Evolutionary conservation across 2,329 filamentous ascomycete genomes (phyloP).

Genomic region (Colletotrichum cuscutae): DNA sequence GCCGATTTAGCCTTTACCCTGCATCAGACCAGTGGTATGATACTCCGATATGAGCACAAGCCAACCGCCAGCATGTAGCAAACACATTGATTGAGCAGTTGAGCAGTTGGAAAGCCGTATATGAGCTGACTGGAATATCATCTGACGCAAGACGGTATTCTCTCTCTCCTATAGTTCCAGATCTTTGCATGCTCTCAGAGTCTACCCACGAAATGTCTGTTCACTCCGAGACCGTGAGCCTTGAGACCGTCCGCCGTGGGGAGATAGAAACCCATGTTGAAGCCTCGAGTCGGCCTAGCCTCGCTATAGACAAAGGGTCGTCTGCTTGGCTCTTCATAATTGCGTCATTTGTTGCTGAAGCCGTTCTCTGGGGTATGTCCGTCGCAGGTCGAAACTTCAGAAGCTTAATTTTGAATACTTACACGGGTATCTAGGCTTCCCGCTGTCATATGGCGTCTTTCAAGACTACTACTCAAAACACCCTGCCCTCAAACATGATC

Average conservation of each 20-base stretch:
- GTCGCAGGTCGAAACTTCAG: background rate
- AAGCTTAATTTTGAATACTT: background rate
- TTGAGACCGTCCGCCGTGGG: background rate
- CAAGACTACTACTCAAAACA: slow-evolving; percentile 42
- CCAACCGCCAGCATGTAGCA: background rate
- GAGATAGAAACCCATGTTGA: background rate
- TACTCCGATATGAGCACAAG: background rate
- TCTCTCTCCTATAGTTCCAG: no score
- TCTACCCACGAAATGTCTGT: background rate
- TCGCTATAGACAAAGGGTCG: background rate
- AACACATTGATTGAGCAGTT: background rate
- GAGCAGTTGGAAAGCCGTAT: background rate
- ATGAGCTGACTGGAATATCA: background rate
- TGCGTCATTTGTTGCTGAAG: background rate
- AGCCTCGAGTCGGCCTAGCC: background rate
- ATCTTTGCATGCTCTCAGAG: background rate
- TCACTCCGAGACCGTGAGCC: background rate
- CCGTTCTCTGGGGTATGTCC: slow-evolving; percentile 4
- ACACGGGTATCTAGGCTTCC: slow-evolving; percentile 36
- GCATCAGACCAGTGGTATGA: background rate
- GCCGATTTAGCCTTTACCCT: background rate
- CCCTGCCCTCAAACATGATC: slow-evolving; percentile 37
- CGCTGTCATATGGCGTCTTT: slow-evolving; percentile 42
- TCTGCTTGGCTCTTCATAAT: background rate
- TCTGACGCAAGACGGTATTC: no score